phyloP scores from a whole-genome alignment of 768 basidiomycete genomes.

The Xerocomellus amylosporus region DNA sequence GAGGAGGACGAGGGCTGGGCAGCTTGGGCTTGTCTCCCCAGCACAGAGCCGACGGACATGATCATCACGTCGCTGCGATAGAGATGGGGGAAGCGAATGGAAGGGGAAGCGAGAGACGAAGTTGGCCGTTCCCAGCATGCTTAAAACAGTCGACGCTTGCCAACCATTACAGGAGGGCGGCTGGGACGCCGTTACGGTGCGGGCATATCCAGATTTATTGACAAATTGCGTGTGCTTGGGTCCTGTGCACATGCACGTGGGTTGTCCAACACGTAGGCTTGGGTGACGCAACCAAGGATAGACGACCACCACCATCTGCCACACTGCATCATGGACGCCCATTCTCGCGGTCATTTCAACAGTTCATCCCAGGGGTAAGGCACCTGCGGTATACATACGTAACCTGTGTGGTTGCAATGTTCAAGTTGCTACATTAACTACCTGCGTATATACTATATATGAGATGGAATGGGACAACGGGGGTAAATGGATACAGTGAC shows the following conservation, averaged over 20 bases:
- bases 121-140: constrained; percentile 4
- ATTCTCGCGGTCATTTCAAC: constrained; percentile 30
- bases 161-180: constrained; percentile 18
- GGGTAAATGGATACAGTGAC: constrained; percentile 15
- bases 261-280: constrained; percentile 1
- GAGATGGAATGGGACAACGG: constrained; percentile 14
- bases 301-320: constrained; percentile 16
- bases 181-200: constrained; percentile 20
- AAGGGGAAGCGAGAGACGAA: constrained; percentile 3
- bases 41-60: constrained; percentile 14
- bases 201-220: constrained; percentile 22
- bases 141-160: constrained; percentile 34
- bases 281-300: constrained; percentile 7
- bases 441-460: constrained; percentile 12
- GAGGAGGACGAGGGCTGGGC: constrained; percentile 28
- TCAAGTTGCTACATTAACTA: constrained; percentile 26
- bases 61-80: constrained; percentile 14
- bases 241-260: constrained; percentile 30
- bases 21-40: constrained; percentile 14
- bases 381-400: constrained; percentile 14
- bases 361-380: constrained; percentile 1
- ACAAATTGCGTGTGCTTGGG: constrained; percentile 17
- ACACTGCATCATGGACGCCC: neutral
- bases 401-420: constrained; percentile 7
- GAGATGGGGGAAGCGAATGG: neutral